Evolutionary conservation across 2,329 filamentous ascomycete genomes (phyloP), one percentile per base, ranked within the genome.

Genomic region (Alternaria sp.): DNA sequence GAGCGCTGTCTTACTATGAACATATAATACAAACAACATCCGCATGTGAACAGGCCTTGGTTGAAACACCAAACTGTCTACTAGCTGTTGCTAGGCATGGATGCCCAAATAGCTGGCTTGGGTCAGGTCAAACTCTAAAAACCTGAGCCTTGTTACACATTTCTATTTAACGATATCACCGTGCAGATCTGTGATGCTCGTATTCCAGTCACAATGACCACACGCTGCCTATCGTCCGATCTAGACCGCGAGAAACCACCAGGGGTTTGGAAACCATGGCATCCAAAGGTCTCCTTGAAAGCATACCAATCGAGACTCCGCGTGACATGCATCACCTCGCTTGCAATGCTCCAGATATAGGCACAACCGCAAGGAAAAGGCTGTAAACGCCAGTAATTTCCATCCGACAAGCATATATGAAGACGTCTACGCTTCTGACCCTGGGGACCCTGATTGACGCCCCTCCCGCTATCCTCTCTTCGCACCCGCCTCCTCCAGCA

Each of bases 401-500:
- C 17, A 17, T 17, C 17, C 17, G 17, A 17, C 17, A 17, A 17
- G 17, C 17, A 17, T 17, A 17, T 17, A 17, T 17, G 17, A 17
- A 17, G 17, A 17, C n/a, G 26, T 44, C 41, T 4, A 44, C 4
- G 28, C 5, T 34, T 23, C 8, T 1, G n/a, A 6, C 13, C 29
- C 31, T 23, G 8, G 3, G 4, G 29, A 17, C 17, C 7, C 9
- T 3, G 44, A 33, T 33, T 14, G 1, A 11, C 9, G 5, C 17
- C 37, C 17, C 8, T 23, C 17, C 37, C 9, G 5, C 21, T 36
- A 37, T 21, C 11, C n/a, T 14, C 37, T 58, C 31, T 50, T 44
- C 36, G 33, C 49, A 31, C 33, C 53, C 39, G 56, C 60, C 28
- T 23, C 54, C 57, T 34, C 65, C 59, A 75, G 36, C 56, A 73